These are phyloP conservation scores for Elaeis guineensis DNA, from an alignment of 176 grass and related monocot species.

Conservation along the genomic window DNA sequence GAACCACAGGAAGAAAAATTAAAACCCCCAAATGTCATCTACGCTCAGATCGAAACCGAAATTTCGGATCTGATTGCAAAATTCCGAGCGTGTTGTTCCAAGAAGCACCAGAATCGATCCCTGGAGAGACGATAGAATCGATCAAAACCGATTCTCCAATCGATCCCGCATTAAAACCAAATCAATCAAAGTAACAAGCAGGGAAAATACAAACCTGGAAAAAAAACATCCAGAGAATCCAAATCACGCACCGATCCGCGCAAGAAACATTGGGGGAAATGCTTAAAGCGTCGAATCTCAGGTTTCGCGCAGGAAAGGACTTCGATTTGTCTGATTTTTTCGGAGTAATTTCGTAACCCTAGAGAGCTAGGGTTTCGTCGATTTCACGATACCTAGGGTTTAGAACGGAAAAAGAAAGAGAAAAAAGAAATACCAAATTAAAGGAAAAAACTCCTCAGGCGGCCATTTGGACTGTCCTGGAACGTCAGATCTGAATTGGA, in stretches of 20 bases:
- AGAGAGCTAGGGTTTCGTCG: constrained; percentile 32
- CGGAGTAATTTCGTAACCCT: constrained; percentile 24
- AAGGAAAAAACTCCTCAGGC: constrained; percentile 6
- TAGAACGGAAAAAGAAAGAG: constrained; percentile 17
- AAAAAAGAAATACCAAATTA: constrained; percentile 10
- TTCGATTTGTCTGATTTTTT: constrained; percentile 12
- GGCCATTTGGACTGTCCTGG: not conserved
- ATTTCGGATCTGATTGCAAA: constrained; percentile 37
- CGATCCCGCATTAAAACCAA: constrained; percentile 1
- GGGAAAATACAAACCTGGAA: constrained; percentile 19
- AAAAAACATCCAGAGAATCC: constrained; percentile 4
- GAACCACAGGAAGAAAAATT: constrained; percentile 20
- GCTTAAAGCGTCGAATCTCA: not conserved
- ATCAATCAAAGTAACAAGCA: not conserved
- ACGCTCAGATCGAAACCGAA: constrained; percentile 21
- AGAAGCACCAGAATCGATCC: constrained; percentile 22
- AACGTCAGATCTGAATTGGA: constrained; percentile 33
- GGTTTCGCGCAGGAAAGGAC: constrained; percentile 22
- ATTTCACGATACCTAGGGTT: constrained; percentile 36
- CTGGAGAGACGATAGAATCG: constrained; percentile 14
- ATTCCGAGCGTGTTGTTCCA: constrained; percentile 28
- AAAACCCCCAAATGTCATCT: constrained; percentile 31
- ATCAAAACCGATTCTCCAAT: constrained; percentile 14
- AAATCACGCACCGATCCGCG: constrained; percentile 19
- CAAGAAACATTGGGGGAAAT: constrained; percentile 23